These are phyloP conservation scores for Cladosporium halotolerans DNA, from an alignment of 2,329 filamentous ascomycete species.

Conservation along the genomic window DNA sequence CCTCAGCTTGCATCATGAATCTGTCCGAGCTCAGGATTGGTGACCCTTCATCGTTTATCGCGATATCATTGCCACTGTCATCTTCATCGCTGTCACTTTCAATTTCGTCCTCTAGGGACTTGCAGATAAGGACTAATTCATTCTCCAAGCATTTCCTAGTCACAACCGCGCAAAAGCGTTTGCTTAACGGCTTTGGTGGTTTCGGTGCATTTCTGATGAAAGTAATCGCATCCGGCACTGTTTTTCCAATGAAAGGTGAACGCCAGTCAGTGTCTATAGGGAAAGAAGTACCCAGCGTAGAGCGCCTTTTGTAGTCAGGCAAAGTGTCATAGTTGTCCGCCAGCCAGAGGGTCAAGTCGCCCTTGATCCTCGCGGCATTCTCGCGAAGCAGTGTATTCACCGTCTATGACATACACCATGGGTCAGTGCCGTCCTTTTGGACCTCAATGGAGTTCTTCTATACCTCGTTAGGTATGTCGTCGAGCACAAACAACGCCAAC, in stretches of 20 bases:
- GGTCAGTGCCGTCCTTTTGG: not conserved
- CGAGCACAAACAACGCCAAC: not conserved
- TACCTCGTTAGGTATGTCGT: not conserved
- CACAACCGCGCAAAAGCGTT: not conserved
- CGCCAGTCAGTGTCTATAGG: not conserved
- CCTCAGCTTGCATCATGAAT: too few relatives aligned
- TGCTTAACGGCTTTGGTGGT: not conserved
- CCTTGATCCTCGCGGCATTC: not conserved
- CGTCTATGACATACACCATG: not conserved
- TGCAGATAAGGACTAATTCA: not conserved
- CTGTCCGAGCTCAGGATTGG: not conserved
- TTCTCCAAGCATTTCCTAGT: too few relatives aligned
- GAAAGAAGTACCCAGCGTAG: not conserved
- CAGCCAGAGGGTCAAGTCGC: not conserved
- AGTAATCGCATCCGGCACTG: not conserved
- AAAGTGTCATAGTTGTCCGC: not conserved
- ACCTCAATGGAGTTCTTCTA: not conserved
- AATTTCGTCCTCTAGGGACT: not conserved
- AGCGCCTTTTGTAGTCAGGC: not conserved
- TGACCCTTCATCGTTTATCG: too few relatives aligned
- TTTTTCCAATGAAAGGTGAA: not conserved
- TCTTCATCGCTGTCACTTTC: not conserved
- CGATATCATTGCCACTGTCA: not conserved
- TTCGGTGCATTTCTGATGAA: not conserved
- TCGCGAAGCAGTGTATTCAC: not conserved